Evolutionary conservation across 768 basidiomycete species (phyloP).

Genomic region (Antrodiella citrinella): DNA sequence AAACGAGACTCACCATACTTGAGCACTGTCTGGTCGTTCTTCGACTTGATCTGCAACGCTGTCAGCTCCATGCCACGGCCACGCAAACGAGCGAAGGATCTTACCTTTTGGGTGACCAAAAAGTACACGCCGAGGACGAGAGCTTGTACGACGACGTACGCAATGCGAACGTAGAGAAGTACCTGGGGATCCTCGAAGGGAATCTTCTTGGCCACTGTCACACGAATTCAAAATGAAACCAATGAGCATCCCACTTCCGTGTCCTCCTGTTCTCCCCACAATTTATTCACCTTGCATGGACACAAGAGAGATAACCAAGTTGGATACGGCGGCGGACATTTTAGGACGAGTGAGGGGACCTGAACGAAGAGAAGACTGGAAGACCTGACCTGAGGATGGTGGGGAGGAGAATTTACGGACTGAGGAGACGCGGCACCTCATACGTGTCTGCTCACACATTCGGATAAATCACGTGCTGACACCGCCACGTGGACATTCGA

Average conservation of each 20-base stretch:
- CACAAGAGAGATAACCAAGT: slow-evolving; percentile 83
- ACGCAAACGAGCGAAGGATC: slow-evolving; percentile 13
- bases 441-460: neutral
- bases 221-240: slow-evolving; percentile 1
- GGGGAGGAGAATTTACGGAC: neutral
- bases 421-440: neutral
- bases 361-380: neutral
- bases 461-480: no score
- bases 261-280: neutral
- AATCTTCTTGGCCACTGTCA: slow-evolving; percentile 79
- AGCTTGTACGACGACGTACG: slow-evolving; percentile 70
- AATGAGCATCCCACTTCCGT: neutral
- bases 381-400: neutral
- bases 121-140: slow-evolving; percentile 72
- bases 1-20: slow-evolving; percentile 73
- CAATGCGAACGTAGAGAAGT: slow-evolving; percentile 75
- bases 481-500: no score
- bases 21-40: slow-evolving; percentile 93
- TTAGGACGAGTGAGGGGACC: slow-evolving; percentile 12
- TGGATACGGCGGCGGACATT: slow-evolving; percentile 74
- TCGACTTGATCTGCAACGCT: slow-evolving; percentile 66
- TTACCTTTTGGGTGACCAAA: slow-evolving; percentile 66
- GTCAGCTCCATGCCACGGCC: slow-evolving; percentile 1
- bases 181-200: slow-evolving; percentile 84
- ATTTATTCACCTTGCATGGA: slow-evolving; percentile 79